Percentiles rank a stretch among this genome's conserved stretches.
Conservation (phyloP, 169 alveolate genomes). For the Plasmodium blacklocki region DNA sequence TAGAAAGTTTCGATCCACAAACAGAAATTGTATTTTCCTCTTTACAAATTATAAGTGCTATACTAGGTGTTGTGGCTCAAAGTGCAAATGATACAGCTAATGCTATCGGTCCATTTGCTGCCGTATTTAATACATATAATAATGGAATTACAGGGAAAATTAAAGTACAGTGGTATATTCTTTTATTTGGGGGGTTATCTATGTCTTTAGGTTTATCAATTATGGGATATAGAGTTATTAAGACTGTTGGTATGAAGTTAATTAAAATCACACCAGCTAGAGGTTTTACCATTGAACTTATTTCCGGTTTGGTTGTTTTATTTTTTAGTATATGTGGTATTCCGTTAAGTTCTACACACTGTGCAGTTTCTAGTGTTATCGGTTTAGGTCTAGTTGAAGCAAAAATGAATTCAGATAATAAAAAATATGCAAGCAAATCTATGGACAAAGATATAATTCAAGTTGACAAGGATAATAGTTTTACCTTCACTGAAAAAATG, state of each 20-base stretch:
- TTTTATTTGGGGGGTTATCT: conserved; percentile 86
- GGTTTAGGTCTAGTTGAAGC: conserved; percentile 89
- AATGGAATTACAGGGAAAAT: conserved; percentile 60
- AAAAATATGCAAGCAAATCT: not conserved
- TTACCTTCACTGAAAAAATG: not conserved
- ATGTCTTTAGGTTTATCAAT: conserved; percentile 88
- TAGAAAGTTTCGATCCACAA: conserved; percentile 77
- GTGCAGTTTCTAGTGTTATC: conserved; percentile 88
- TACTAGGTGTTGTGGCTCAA: conserved; percentile 87
- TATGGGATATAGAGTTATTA: conserved; percentile 88
- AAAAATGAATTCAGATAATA: conserved; percentile 21
- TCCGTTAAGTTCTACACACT: conserved; percentile 91
- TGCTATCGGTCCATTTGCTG: conserved; percentile 87
- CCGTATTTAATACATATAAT: conserved; percentile 69
- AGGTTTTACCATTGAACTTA: conserved; percentile 88
- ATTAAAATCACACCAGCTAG: conserved; percentile 89
- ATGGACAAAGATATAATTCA: conserved; percentile 6
- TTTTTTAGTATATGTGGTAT: conserved; percentile 86
- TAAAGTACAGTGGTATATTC: conserved; percentile 87
- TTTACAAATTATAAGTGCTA: conserved; percentile 85
- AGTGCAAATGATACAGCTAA: conserved; percentile 91
- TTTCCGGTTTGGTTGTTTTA: conserved; percentile 87
- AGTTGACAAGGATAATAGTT: conserved; percentile 2
- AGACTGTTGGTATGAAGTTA: conserved; percentile 85
- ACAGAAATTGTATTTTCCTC: conserved; percentile 81